Evolutionary conservation across 768 basidiomycete species (phyloP), one percentile per base, ranked within the genome.

Genomic region (Phallus indusiatus): DNA sequence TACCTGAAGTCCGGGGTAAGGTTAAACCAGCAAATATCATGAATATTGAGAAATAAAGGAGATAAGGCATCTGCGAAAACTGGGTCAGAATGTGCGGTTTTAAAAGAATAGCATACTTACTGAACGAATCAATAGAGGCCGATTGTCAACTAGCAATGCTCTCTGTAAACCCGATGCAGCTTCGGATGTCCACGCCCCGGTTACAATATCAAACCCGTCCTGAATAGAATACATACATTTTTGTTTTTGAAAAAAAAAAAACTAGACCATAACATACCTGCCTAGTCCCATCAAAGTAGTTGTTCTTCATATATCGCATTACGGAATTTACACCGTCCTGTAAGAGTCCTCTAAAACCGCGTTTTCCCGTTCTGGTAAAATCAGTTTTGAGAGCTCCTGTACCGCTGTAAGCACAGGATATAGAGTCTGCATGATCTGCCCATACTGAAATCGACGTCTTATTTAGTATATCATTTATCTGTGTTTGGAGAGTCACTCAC

Each of bases 331-430:
- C 77, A 0, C 90, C 90, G 71, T 99, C 96, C 66, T 93, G 85
- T 42, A 96, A 65, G 22, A 73, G 69, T 34, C 96, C 96, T 61
- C 85, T 81, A 54, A 75, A 81, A 1, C 93, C 94, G 35, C 96
- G 80, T 70, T 87, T 86, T 66, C 92, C 94, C 0, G 94, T 97
- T 54, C 94, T 79, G 17, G 95, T 98, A 68, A 93, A 96, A 71
- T 98, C 96, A 0, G 93, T 91, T 71, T 99, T 99, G 64, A 99
- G 72, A 1, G 96, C 96, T 12, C 90, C 95, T 33, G 94, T 94
- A 18, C 96, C 96, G 51, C 86, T 89, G 72, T 99, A 99, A 0
- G 94, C 94, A 50, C 78, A 82, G 0, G 93, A 84, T 63, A 99
- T 90, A 52, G 78, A 76, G 70, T 99, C 93, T 16, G 91, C 96